Conservation (phyloP, 2,329 filamentous ascomycete species). For the Passalora sequoiae region DNA sequence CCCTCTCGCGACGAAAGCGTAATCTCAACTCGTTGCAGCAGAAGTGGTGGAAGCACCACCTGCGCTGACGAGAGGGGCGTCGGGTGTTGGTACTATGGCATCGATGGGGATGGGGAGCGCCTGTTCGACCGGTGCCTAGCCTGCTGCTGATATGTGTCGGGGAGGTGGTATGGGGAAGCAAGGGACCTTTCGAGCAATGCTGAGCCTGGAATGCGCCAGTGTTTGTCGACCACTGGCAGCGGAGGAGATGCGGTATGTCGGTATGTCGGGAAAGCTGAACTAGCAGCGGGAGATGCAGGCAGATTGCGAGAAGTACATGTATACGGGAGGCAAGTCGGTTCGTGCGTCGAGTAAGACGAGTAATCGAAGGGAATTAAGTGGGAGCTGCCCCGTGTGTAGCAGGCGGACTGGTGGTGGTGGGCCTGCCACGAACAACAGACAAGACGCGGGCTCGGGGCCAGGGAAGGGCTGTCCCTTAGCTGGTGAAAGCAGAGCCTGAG, state of each 20-base stretch:
- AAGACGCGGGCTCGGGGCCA: too few species aligned
- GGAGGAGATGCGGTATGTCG: background rate
- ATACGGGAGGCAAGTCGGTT: background rate
- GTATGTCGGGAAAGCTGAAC: too few species aligned
- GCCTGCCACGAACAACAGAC: too few species aligned
- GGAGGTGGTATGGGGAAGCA: background rate
- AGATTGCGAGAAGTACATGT: background rate
- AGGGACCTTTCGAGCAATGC: conserved; percentile 1
- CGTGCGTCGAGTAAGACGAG: too few species aligned
- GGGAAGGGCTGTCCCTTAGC: too few species aligned
- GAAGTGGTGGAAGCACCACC: conserved; percentile 10
- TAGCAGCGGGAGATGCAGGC: background rate
- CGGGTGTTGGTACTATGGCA: conserved; percentile 9
- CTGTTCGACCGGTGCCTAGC: conserved; percentile 5
- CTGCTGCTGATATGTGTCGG: conserved; percentile 11
- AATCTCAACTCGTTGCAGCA: conserved; percentile 16
- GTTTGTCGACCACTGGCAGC: background rate
- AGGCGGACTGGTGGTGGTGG: too few species aligned
- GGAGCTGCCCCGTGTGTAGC: too few species aligned
- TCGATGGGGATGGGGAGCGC: conserved; percentile 10
- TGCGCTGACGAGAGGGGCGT: conserved; percentile 8
- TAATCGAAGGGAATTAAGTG: too few species aligned
- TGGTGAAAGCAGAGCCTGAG: too few species aligned
- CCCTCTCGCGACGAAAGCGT: conserved; percentile 21
- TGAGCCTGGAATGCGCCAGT: conserved; percentile 3